Evolutionary conservation across 2,329 filamentous ascomycete species (phyloP).

Genomic region (Ampelomyces quisqualis): DNA sequence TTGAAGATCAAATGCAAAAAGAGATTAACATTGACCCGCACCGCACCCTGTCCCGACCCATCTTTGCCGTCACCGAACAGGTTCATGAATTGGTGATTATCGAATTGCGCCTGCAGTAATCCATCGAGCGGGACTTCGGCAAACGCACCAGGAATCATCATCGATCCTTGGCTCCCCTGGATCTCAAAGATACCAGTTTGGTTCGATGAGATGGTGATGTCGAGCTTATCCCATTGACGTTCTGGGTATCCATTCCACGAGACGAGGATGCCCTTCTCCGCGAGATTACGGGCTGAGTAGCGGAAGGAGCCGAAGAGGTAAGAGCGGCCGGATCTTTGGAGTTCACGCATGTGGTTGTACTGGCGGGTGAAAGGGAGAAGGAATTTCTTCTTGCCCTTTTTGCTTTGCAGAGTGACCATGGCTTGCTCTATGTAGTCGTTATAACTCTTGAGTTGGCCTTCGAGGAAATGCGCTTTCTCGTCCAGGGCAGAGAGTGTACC

Average conservation of each 20-base stretch:
- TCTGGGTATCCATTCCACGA: constrained; percentile 83
- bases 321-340: constrained; percentile 86
- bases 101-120: constrained; percentile 92
- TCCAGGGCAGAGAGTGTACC: constrained; percentile 73
- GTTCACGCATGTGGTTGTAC: constrained; percentile 96
- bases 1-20: constrained; percentile 96
- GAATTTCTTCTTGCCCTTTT: constrained; percentile 94
- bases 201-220: constrained; percentile 91
- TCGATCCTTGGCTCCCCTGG: constrained; percentile 85
- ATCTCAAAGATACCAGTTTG: constrained; percentile 92
- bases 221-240: constrained; percentile 85
- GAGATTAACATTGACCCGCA: constrained; percentile 93
- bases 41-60: constrained; percentile 38
- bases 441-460: constrained; percentile 94
- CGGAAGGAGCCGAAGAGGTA: constrained; percentile 98
- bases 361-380: constrained; percentile 96
- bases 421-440: constrained; percentile 99
- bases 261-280: constrained; percentile 91
- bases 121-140: constrained; percentile 89
- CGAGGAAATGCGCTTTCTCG: constrained; percentile 87
- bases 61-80: constrained; percentile 60
- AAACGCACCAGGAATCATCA: constrained; percentile 93
- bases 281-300: constrained; percentile 85
- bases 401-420: constrained; percentile 94
- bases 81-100: constrained; percentile 94